A percentile compares a stretch with the other conserved stretches of the same genome.
phyloP scores from a whole-genome alignment of 2,329 filamentous ascomycete genomes.

The Aspergillus fijiensis region DNA sequence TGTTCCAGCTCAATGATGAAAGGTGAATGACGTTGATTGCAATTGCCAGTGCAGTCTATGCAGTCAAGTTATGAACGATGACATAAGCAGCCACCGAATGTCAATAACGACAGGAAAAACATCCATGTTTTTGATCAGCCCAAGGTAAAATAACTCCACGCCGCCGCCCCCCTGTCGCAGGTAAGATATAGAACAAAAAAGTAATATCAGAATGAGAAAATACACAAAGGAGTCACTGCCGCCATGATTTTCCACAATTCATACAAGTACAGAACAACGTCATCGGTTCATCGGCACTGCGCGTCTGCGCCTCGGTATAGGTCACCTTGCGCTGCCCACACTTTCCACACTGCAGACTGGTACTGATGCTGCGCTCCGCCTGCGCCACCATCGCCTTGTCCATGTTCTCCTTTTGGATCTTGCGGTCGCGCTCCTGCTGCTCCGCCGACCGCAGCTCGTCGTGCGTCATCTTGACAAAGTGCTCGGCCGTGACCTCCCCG shows the following conservation, averaged over 20 bases:
- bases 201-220: slow-evolving; percentile 9
- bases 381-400: slow-evolving; percentile 93
- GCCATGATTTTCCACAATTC: slow-evolving; percentile 51
- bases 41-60: neutral
- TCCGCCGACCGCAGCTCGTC: slow-evolving; percentile 89
- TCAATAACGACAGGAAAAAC: neutral
- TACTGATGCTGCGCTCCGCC: slow-evolving; percentile 85
- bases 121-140: neutral
- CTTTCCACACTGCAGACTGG: slow-evolving; percentile 83
- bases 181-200: neutral
- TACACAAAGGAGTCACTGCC: slow-evolving; percentile 30
- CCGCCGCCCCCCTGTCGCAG: neutral
- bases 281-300: slow-evolving; percentile 87
- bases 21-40: neutral
- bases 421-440: slow-evolving; percentile 71
- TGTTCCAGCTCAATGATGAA: neutral
- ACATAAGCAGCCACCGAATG: neutral
- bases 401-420: slow-evolving; percentile 89
- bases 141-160: slow-evolving; percentile 15
- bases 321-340: slow-evolving; percentile 93
- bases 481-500: slow-evolving; percentile 68
- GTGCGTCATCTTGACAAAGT: slow-evolving; percentile 82
- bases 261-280: slow-evolving; percentile 50
- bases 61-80: neutral
- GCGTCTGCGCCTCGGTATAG: slow-evolving; percentile 94